Evolutionary conservation across 2,329 filamentous ascomycete genomes (phyloP), one percentile per base, ranked within the genome.

Genomic region (Eurotiales sp.): DNA sequence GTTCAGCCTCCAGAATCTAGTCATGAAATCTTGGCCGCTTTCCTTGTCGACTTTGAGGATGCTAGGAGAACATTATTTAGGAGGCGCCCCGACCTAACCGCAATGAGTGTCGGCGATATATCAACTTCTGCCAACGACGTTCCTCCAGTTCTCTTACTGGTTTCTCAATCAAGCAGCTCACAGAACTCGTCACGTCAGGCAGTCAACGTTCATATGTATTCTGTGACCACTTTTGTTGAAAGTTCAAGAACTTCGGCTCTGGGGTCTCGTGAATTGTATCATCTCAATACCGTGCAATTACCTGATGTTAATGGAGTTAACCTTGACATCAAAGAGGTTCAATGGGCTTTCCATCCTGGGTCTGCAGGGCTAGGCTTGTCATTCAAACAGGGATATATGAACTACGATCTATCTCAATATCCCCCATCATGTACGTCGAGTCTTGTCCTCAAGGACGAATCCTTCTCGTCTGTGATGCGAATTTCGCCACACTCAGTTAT

Each of bases 361-460:
- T 69, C 69, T 3, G 69, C 67, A 11, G 66, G 68, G 2, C 54
- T 73, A 46, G 70, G 64, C 22, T 55, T 73, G 10, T 72, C 71
- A 1, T 73, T 68, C 42, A 60, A 62, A 8, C 63, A 60, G 43
- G 71, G 71, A 21, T 72, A 72, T 46, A 57, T 71, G 48, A 72
- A 66, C 50, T 66, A 71, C 53, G 70, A 75, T 50, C 59, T 74
- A 8, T 73, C 72, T 4, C 71, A 72, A 46, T 72, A 72, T 50
- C 64, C 67, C 2, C 70, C 72, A 3, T 61, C 61, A 7, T 58
- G 68, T 29, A 67, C 67, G 6, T 70, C 70, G 4, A 63, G 67
- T 15, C 66, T 74, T 32, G 62, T 72, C 14, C 61, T 72, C 4
- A 60, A 61, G 3, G 57, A 66, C 25, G 68, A 70, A 29, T 51